phyloP scores from a whole-genome alignment of 163 green algal species.

The Volvox carteri region DNA sequence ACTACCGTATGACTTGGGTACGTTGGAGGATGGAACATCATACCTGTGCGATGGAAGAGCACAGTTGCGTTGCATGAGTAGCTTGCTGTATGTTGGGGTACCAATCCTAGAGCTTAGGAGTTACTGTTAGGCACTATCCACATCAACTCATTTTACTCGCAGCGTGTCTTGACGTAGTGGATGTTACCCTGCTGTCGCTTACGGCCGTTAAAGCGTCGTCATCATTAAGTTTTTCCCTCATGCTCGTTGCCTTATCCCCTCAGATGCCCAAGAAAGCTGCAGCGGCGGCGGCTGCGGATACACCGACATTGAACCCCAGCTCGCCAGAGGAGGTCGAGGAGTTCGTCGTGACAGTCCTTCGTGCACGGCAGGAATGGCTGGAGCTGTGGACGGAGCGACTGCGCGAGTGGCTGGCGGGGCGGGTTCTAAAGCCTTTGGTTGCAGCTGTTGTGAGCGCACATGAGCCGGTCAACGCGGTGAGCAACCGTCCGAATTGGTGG shows the following conservation, averaged over 20 bases:
- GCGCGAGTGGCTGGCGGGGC: constrained; percentile 80
- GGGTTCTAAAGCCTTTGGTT: constrained; percentile 68
- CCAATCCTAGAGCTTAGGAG: no score
- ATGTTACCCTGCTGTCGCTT: no score
- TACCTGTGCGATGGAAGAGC: no score
- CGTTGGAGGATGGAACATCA: neutral
- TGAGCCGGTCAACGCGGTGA: constrained; percentile 36
- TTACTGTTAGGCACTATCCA: no score
- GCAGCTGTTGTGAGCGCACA: constrained; percentile 40
- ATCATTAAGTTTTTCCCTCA: no score
- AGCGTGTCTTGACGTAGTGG: no score
- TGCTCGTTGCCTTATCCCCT: no score
- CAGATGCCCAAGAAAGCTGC: constrained; percentile 53
- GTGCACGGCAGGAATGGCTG: constrained; percentile 50
- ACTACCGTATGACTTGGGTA: constrained; percentile 59
- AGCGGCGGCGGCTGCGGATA: constrained; percentile 2
- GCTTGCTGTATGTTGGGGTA: no score
- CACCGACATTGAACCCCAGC: constrained; percentile 31
- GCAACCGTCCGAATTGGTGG: no score
- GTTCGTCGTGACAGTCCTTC: constrained; percentile 54
- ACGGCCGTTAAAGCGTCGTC: no score
- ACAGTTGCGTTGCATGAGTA: no score
- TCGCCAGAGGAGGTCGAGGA: constrained; percentile 56
- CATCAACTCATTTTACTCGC: no score
- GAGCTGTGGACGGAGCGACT: constrained; percentile 77